Evolutionary conservation across 2,329 filamentous ascomycete species (phyloP), one percentile per base, ranked within the genome.

Genomic region (Botrytis medusae): DNA sequence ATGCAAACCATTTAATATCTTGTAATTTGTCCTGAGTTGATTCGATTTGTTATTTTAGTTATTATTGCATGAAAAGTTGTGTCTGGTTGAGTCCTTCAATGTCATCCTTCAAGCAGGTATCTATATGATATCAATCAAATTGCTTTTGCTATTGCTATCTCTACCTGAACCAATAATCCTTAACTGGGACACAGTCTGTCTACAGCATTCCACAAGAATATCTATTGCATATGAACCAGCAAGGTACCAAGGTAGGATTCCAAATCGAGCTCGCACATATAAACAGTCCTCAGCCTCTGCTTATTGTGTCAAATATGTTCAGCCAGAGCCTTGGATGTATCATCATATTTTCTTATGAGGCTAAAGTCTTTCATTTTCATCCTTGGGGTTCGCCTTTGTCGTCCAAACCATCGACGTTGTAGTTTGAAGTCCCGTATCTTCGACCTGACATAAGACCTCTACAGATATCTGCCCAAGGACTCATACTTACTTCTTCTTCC

Each of bases 391-490:
- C 65, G 65, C 65, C 34, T 32, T 1, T 32, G 4, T 3, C 12
- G 48, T 69, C 65, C 65, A 32, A 69, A 57, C 65, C 65, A 69
- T 69, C 32, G 8, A 37, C 20, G 1, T 32, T 65, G 62, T 48
- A 40, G 18, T 29, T 22, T 25, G 29, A 40, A 4, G 9, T 29
- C 46, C 64, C 32, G 5, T 40, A 48, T 20, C 12, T 12, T 46
- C 18, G 20, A 42, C 16, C 29, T 62, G 60, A 67, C 44, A 51
- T 54, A 29, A 67, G 8, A 40, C 18, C 32, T 67, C 46, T 57
- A 18, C 10, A n/a, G 8, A 20, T 51, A 32, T 20, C 46, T 29
- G 34, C 64, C 5, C 64, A 16, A 3, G 16, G 46, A 10, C 32
- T 37, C 3, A 16, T 9, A 51, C 18, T 51, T 32, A 14, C 34